Base-by-base conservation (phyloP, 2,329 filamentous ascomycete genomes). In the Penicillium griseofulvum region DNA sequence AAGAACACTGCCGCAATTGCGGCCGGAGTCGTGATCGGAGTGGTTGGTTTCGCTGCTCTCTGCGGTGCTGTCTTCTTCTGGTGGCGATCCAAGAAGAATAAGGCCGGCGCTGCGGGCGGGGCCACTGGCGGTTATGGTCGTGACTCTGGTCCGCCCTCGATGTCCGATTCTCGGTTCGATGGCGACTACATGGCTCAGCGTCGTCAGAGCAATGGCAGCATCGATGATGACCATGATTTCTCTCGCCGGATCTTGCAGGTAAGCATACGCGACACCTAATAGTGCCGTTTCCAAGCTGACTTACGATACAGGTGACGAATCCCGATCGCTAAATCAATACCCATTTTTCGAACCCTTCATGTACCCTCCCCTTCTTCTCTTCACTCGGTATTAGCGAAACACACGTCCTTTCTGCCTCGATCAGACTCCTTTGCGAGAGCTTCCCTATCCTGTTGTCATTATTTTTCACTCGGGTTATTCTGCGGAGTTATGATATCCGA, bases 221-320 rank as follows among this genome's bases (percentile, higher is more conserved):
- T 97, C 74, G 93, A 92, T 49, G 93, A 97, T 74, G 95, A 97
- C 76, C 87, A 96, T 76, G 93, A 97, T 74, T 97, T 96, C 78
- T 97, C 93, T 60, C 86, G 93, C 77, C 89, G 90, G 77, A 97
- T 97, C 75, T 83, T 97, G 70, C 90, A 95, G 86, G 93, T 96
- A 83, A 63, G 84, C 78, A 43, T 31, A 10, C 10, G 12, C 45
- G 6, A 16, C 16, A 28, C n/a, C 10, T 4, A 3, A 36, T 28
- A 2, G 10, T n/a, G n/a, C 19, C 5, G 14, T 33, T 17, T 26
- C 17, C 31, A 38, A 5, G 16, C 54, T 62, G 28, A 61, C 49
- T 37, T 24, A 5, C 28, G 19, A 22, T 17, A 5, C 45, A 70
- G 68, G 70, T 72, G 45, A 71, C 69, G 6, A 72, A 72, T 55